A percentile compares a stretch with the other conserved stretches of the same genome.
Evolutionary conservation across 805 yeast species (phyloP).

Genomic region (Starmerella khaoyaiensis): DNA sequence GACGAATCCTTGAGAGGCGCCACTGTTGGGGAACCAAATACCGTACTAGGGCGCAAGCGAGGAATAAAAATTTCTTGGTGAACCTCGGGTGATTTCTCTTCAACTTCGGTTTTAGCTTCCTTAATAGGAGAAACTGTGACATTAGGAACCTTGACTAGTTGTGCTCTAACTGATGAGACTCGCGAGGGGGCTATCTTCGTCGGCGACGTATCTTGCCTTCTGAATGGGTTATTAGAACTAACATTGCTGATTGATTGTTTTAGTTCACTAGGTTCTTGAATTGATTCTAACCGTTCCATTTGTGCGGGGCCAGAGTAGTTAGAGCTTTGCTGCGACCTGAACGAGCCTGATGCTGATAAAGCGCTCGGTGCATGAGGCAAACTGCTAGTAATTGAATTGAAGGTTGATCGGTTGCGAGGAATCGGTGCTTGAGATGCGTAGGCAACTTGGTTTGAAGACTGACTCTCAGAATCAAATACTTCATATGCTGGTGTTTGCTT

Average conservation of each 20-base stretch:
- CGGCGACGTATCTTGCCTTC: no score
- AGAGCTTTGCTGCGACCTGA: not conserved
- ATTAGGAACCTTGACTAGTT: no score
- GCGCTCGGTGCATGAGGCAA: conserved; percentile 1
- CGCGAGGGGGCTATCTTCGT: no score
- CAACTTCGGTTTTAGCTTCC: no score
- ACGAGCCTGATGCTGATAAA: not conserved
- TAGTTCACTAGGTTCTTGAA: no score
- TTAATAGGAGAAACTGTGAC: no score
- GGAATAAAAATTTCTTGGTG: not conserved
- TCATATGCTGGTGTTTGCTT: conserved; percentile 11
- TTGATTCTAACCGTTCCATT: no score
- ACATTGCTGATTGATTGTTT: no score
- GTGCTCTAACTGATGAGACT: no score
- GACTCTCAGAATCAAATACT: conserved; percentile 5
- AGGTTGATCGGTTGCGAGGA: conserved; percentile 5
- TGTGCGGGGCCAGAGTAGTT: no score
- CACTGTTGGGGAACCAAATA: not conserved
- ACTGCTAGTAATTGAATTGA: not conserved
- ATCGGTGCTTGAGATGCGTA: conserved; percentile 3
- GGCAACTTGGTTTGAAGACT: not conserved
- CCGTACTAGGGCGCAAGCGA: not conserved
- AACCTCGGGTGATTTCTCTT: no score
- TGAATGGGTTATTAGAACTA: no score
- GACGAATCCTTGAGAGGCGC: not conserved